These are phyloP conservation scores for Hippophae tibetana DNA, from an alignment of 306 rosid species.

Conservation along the genomic window DNA sequence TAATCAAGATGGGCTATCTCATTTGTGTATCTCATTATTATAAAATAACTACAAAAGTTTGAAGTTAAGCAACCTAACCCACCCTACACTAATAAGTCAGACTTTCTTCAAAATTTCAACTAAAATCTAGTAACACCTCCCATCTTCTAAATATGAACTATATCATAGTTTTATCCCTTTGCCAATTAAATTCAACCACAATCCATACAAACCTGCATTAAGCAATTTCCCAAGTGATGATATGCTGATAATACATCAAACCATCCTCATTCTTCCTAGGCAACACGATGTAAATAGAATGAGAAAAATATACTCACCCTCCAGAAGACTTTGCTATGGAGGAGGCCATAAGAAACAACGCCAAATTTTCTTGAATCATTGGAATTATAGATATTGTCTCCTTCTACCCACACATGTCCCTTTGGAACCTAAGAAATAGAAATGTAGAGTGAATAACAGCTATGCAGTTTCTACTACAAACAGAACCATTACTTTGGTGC, in stretches of 20 bases:
- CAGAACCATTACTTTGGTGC: background rate
- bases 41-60: no score
- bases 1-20: no score
- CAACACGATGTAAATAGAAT: background rate
- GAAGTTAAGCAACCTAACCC: no score
- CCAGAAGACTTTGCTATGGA: conserved; percentile 51
- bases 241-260: background rate
- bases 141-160: no score
- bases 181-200: no score
- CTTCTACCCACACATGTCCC: conserved; percentile 72
- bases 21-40: no score
- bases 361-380: conserved; percentile 68
- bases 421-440: conserved; percentile 46
- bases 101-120: no score
- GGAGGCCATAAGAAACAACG: conserved; percentile 61
- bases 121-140: no score
- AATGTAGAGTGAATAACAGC: background rate
- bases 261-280: background rate
- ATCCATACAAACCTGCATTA: no score
- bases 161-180: no score
- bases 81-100: no score
- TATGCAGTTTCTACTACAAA: conserved; percentile 2
- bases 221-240: background rate
- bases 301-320: conserved; percentile 33
- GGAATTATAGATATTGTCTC: conserved; percentile 46